phyloP scores from a whole-genome alignment of 345 rosid species.

The Hypericum androsaemum region DNA sequence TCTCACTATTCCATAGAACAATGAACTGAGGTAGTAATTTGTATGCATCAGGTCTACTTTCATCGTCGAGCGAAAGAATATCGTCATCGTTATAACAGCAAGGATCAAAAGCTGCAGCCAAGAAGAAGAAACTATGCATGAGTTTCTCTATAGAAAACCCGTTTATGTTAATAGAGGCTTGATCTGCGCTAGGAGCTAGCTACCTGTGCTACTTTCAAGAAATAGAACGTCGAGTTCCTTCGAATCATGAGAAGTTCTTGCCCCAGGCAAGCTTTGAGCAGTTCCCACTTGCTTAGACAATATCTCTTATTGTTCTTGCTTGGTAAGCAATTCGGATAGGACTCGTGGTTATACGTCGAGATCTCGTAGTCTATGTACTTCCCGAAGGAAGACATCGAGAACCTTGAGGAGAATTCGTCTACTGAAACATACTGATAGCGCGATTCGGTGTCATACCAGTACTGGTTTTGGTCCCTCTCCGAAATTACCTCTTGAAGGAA shows the following conservation, averaged over 20 bases:
- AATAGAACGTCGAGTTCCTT: background rate
- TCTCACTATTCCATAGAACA: background rate
- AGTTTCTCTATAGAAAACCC: background rate
- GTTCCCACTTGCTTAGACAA: background rate
- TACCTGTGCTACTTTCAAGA: background rate
- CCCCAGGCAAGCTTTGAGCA: slow-evolving; percentile 1
- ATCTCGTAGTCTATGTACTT: background rate
- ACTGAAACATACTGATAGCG: no score
- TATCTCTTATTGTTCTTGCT: background rate
- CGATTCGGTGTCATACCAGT: no score
- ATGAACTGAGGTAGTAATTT: background rate
- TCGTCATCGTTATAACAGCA: background rate
- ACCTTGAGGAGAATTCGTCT: no score
- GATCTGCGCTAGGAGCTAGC: background rate
- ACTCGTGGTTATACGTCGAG: background rate
- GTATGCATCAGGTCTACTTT: background rate
- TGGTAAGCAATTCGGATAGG: background rate
- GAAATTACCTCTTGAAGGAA: slow-evolving; percentile 2
- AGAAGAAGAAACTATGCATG: background rate
- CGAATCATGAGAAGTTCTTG: background rate
- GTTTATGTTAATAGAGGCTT: background rate
- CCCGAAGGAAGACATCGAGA: no score
- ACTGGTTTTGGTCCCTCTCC: background rate
- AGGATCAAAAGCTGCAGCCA: background rate
- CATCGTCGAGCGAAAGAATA: background rate